phyloP scores from a whole-genome alignment of 345 rosid genomes.

The Ricinus communis region DNA sequence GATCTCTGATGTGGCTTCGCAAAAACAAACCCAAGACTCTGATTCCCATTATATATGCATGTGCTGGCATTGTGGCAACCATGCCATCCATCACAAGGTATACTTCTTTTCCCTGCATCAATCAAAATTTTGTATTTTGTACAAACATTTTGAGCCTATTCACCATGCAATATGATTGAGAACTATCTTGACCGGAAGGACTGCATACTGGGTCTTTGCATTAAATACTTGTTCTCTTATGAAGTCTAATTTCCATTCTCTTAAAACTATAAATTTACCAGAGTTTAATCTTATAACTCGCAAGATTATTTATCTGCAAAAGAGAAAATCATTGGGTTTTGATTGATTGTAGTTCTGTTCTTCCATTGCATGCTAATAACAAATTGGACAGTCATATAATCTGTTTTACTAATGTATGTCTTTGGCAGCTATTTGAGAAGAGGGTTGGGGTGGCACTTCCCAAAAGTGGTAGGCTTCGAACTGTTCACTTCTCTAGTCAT shows the following conservation, averaged over 20 bases:
- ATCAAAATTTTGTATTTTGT: neutral
- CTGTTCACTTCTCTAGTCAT: constrained; percentile 69
- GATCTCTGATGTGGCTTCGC: constrained; percentile 96
- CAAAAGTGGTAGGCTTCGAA: constrained; percentile 87
- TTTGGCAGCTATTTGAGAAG: constrained; percentile 73
- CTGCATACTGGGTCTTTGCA: neutral
- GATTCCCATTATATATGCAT: constrained; percentile 81
- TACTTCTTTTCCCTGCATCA: constrained; percentile 9
- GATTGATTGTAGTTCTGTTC: neutral
- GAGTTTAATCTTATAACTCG: neutral
- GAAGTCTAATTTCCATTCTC: neutral
- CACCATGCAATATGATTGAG: neutral
- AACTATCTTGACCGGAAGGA: neutral
- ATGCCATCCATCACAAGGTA: constrained; percentile 94
- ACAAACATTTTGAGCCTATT: neutral
- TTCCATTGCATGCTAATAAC: neutral
- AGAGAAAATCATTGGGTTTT: neutral
- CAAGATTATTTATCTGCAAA: neutral
- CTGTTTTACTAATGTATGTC: constrained; percentile 13
- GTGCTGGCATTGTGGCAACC: constrained; percentile 87
- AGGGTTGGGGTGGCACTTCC: constrained; percentile 90
- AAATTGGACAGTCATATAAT: neutral
- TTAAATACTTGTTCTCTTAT: neutral
- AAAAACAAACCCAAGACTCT: constrained; percentile 89
- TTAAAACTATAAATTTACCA: neutral